These are phyloP conservation scores for Hawksworthiomyces lignivorus DNA, from an alignment of 2,329 filamentous ascomycete species.

Conservation along the genomic window DNA sequence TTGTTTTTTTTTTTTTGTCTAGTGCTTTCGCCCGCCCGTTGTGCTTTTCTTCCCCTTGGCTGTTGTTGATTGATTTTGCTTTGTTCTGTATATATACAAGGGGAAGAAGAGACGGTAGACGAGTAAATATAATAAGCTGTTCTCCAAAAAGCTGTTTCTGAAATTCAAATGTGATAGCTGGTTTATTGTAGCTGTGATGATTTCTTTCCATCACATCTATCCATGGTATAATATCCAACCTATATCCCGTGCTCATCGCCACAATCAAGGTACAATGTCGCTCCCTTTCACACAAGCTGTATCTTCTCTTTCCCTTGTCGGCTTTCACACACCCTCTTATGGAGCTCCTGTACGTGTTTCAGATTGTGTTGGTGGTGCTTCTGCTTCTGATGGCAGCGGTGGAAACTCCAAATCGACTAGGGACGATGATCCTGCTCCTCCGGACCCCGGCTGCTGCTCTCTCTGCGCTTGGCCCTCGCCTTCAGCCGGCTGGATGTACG, in stretches of 20 bases:
- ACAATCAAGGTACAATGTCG: no score
- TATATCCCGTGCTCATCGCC: no score
- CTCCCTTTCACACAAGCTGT: no score
- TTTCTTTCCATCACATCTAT: no score
- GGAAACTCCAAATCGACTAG: conserved; percentile 27
- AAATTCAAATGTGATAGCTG: no score
- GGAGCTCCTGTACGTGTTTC: no score
- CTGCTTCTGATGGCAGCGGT: conserved; percentile 14
- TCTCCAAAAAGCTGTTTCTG: background rate
- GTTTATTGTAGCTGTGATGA: no score
- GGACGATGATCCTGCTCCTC: background rate
- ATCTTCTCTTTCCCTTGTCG: no score
- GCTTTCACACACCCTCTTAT: no score
- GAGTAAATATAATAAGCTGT: conserved; percentile 13
- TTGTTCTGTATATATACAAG: conserved; percentile 20
- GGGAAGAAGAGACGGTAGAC: conserved; percentile 12
- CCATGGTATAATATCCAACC: no score
- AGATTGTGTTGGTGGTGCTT: background rate
- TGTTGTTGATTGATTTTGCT: conserved; percentile 5
- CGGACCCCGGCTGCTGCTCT: background rate
- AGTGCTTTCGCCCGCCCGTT: conserved; percentile 4
- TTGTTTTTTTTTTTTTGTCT: conserved; percentile 23
- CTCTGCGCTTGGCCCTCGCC: background rate
- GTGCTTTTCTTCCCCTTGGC: background rate
- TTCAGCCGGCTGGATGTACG: conserved; percentile 3